Percentiles rank a stretch among this genome's conserved stretches.
phyloP scores from a whole-genome alignment of 2,329 filamentous ascomycete genomes.

The Cordyceps cicadae region DNA sequence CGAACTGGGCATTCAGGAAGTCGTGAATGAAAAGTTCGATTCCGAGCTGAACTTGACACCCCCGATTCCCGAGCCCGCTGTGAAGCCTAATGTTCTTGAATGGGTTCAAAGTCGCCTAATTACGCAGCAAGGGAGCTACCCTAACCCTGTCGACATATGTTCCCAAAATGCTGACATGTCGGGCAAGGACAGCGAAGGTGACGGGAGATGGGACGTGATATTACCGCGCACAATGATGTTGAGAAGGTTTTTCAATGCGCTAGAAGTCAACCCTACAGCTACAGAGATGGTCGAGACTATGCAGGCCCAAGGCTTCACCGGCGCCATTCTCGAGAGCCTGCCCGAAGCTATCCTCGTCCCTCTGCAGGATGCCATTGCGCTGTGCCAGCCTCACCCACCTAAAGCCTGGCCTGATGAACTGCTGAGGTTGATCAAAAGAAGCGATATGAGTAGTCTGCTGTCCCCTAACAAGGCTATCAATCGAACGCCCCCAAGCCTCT shows the following conservation, averaged over 20 bases:
- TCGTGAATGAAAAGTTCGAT: constrained; percentile 31
- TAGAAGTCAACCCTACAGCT: constrained; percentile 43
- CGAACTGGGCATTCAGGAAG: constrained; percentile 44
- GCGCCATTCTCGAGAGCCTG: constrained; percentile 65
- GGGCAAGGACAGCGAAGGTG: constrained; percentile 27
- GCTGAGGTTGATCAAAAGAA: constrained; percentile 68
- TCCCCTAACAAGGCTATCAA: constrained; percentile 29
- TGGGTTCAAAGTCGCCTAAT: constrained; percentile 45
- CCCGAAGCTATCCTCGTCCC: constrained; percentile 77
- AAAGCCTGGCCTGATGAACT: constrained; percentile 64
- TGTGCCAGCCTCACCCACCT: constrained; percentile 75
- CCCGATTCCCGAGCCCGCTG: constrained; percentile 25
- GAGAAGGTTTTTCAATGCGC: constrained; percentile 54
- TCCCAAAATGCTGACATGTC: constrained; percentile 29
- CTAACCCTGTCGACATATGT: constrained; percentile 38
- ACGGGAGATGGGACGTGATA: constrained; percentile 36
- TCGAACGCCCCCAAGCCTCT: constrained; percentile 29
- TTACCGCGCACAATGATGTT: constrained; percentile 65
- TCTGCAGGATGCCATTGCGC: constrained; percentile 74
- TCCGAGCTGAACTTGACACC: constrained; percentile 26
- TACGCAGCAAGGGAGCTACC: constrained; percentile 29
- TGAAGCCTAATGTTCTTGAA: constrained; percentile 37
- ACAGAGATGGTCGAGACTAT: constrained; percentile 66
- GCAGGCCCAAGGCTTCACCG: constrained; percentile 53
- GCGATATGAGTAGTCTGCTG: constrained; percentile 67